These are phyloP conservation scores for Cryphonectria carpinicola DNA, from an alignment of 2,329 filamentous ascomycete genomes.

Conservation along the genomic window DNA sequence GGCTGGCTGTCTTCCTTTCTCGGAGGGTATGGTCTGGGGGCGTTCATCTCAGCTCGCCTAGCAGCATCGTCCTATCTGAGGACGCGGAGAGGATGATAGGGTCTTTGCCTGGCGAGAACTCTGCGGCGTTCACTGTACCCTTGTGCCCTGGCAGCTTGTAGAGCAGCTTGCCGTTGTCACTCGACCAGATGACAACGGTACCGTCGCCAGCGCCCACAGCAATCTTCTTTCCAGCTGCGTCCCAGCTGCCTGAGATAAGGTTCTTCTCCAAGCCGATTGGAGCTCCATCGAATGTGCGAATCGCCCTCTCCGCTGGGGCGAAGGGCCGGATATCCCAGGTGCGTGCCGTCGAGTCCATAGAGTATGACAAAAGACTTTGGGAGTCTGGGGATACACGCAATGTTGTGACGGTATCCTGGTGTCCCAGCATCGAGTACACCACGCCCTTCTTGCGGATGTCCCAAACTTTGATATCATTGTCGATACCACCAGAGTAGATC, in stretches of 20 bases:
- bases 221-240: constrained; percentile 81
- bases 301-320: constrained; percentile 81
- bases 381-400: constrained; percentile 91
- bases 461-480: constrained; percentile 98
- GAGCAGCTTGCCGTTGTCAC: constrained; percentile 82
- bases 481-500: constrained; percentile 91
- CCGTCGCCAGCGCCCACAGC: constrained; percentile 89
- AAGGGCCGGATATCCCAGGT: constrained; percentile 98
- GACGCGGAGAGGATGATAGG: constrained; percentile 87
- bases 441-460: constrained; percentile 90
- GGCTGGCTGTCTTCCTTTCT: too few relatives aligned
- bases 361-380: constrained; percentile 86
- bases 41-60: constrained; percentile 78
- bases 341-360: constrained; percentile 89
- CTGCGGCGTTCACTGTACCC: constrained; percentile 91
- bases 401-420: constrained; percentile 90
- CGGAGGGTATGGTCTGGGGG: background rate
- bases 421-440: constrained; percentile 85
- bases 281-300: constrained; percentile 92
- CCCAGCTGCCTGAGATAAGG: constrained; percentile 87
- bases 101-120: constrained; percentile 83
- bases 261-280: constrained; percentile 89
- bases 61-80: constrained; percentile 82
- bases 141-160: constrained; percentile 97
- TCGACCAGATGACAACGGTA: constrained; percentile 90